Percentiles rank a stretch among this genome's conserved stretches.
Evolutionary conservation across 2,329 filamentous ascomycete genomes (phyloP).

Genomic region (Gnomoniopsis sp.): DNA sequence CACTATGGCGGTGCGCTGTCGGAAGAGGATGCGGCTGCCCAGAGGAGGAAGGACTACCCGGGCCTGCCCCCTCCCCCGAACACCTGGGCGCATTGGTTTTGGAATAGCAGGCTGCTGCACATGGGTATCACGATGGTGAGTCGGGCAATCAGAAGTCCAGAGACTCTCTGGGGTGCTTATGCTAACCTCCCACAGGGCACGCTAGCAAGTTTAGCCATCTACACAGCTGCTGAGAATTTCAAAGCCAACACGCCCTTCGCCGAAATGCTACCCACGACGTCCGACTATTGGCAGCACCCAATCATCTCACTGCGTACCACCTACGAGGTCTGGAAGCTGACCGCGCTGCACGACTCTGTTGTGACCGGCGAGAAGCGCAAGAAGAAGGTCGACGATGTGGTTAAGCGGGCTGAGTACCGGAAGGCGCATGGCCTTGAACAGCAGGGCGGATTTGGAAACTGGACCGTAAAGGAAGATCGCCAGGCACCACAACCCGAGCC

Average conservation of each 20-base stretch:
- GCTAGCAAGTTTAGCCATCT: slow-evolving; percentile 64
- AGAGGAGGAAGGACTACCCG: slow-evolving; percentile 73
- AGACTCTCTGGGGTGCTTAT: background rate
- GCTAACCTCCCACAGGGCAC: slow-evolving; percentile 47
- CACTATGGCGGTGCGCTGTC: slow-evolving; percentile 74
- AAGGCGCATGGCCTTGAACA: slow-evolving; percentile 79
- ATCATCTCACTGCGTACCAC: slow-evolving; percentile 62
- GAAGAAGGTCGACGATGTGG: slow-evolving; percentile 76
- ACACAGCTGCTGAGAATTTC: slow-evolving; percentile 77
- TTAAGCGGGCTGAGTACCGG: slow-evolving; percentile 81
- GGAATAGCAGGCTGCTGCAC: slow-evolving; percentile 74
- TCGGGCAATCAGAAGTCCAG: background rate
- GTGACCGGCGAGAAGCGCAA: slow-evolving; percentile 69
- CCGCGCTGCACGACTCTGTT: slow-evolving; percentile 67
- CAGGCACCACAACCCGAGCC: slow-evolving; percentile 26
- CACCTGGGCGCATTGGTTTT: slow-evolving; percentile 79
- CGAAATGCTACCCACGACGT: slow-evolving; percentile 71
- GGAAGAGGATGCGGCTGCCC: slow-evolving; percentile 61
- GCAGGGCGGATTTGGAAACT: slow-evolving; percentile 46
- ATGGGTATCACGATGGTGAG: slow-evolving; percentile 75
- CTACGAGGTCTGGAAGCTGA: slow-evolving; percentile 70
- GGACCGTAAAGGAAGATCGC: slow-evolving; percentile 19
- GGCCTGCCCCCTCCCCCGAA: slow-evolving; percentile 84
- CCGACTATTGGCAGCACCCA: slow-evolving; percentile 67
- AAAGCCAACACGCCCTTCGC: slow-evolving; percentile 73